A percentile compares a stretch with the other conserved stretches of the same genome.
phyloP scores from a whole-genome alignment of 2,329 filamentous ascomycete genomes.

The Scytalidium lignicola region DNA sequence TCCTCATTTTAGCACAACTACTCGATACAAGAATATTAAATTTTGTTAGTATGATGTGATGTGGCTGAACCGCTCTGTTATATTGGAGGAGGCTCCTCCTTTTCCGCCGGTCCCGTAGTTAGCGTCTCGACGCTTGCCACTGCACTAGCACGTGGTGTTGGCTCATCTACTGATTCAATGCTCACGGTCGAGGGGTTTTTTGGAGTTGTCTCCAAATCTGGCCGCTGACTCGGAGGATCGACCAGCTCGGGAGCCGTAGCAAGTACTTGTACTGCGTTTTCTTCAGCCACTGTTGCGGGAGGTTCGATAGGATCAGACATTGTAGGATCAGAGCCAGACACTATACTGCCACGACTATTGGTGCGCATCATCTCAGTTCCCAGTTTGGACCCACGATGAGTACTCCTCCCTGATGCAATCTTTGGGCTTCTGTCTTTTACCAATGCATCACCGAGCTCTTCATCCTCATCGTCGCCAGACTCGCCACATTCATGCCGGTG shows the following conservation, averaged over 20 bases:
- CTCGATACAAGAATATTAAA: neutral
- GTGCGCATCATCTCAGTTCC: constrained; percentile 98
- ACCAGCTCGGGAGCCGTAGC: neutral
- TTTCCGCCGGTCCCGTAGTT: neutral
- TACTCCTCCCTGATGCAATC: constrained; percentile 45
- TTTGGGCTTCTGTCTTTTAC: constrained; percentile 34
- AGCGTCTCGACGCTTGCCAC: neutral
- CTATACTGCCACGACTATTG: constrained; percentile 82
- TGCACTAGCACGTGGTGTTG: constrained; percentile 20
- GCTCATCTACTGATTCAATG: constrained; percentile 17
- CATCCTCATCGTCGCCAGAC: constrained; percentile 91
- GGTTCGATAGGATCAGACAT: constrained; percentile 18
- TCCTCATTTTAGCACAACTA: neutral
- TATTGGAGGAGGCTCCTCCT: neutral
- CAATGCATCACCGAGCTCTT: constrained; percentile 66
- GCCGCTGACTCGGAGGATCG: neutral
- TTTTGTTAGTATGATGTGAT: neutral
- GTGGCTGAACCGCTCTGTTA: neutral
- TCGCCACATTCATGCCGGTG: constrained; percentile 70
- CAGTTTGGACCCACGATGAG: constrained; percentile 76
- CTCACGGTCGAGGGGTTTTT: constrained; percentile 12
- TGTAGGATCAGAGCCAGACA: constrained; percentile 24
- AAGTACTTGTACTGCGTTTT: constrained; percentile 4
- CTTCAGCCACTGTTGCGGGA: constrained; percentile 23
- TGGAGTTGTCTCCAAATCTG: constrained; percentile 24